Evolutionary conservation across 257 asterid genomes (phyloP), one percentile per base, ranked within the genome.

Genomic region (Solanum okadae): DNA sequence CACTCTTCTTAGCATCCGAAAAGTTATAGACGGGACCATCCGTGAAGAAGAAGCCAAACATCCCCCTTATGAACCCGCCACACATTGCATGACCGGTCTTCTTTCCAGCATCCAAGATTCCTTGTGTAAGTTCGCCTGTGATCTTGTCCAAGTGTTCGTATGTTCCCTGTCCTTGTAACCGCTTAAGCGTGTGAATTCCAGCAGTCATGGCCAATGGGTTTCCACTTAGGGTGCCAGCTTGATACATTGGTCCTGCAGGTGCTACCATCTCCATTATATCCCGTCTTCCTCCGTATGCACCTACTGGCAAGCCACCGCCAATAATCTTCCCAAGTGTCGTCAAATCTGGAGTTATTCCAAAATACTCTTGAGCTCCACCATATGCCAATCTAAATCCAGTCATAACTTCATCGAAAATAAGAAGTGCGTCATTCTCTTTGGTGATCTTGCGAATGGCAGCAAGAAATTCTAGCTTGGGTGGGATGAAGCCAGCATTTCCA

Each of bases 251-350:
- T 75, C 99, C 99, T 9, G 99, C 95, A 33, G 99, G 99, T 13
- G 99, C 99, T 86, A 97, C 99, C 98, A 96, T 94, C 94, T 97
- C 98, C 99, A 97, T 97, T 42, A 97, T 97, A 59, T 96, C 99
- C 87, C 97, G 91, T 89, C 98, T 93, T 82, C 99, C 99, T 82
- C 99, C 99, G 29, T 97, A 97, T 6, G 99, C 99, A 18, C 99
- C 99, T 59, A 97, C 99, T 4, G 99, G 99, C 89, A 97, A 88
- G 71, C 99, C 99, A 82, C 99, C 99, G 14, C 99, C 99, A 3
- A 97, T 97, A 59, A 97, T 95, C 94, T 96, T 97, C n/a, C 99
- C 99, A 3, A 96, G 96, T 3, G 99, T 97, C 0, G 99, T 97
- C 93, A 97, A 91, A 91, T 97, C 99, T 10, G 99, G 99, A 52